Evolutionary conservation across 768 basidiomycete genomes (phyloP).

Genomic region (Leccinum arenicola): DNA sequence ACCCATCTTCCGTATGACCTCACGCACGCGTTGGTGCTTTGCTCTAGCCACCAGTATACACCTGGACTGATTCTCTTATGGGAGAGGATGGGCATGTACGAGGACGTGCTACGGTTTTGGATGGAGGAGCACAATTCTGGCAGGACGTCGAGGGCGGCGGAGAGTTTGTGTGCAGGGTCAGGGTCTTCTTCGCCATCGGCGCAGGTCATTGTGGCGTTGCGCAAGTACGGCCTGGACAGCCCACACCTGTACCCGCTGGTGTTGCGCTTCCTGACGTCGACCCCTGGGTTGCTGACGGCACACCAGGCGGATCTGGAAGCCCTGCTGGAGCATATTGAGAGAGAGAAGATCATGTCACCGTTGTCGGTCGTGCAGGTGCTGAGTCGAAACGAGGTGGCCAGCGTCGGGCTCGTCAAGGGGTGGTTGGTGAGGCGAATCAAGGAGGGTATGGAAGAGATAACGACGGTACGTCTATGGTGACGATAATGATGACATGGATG

Average conservation of each 20-base stretch:
- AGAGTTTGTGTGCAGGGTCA: constrained; percentile 19
- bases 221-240: constrained; percentile 67
- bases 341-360: constrained; percentile 81
- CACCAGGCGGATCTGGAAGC: constrained; percentile 70
- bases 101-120: constrained; percentile 91
- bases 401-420: constrained; percentile 86
- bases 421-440: constrained; percentile 84
- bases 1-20: constrained; percentile 72
- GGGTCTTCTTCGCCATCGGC: constrained; percentile 30
- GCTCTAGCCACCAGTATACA: constrained; percentile 80
- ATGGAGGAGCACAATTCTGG: constrained; percentile 60
- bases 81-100: constrained; percentile 95
- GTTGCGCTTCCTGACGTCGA: constrained; percentile 84
- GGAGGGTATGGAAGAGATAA: constrained; percentile 71
- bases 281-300: constrained; percentile 63
- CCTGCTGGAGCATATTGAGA: constrained; percentile 76
- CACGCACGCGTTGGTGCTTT: constrained; percentile 92
- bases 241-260: constrained; percentile 85
- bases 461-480: constrained; percentile 54
- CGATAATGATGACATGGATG: not conserved
- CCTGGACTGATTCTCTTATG: constrained; percentile 85
- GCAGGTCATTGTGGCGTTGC: constrained; percentile 68
- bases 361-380: constrained; percentile 87
- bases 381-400: constrained; percentile 85
- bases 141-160: not conserved